Evolutionary conservation across 176 grass and related monocot genomes (phyloP).

Genomic region (Triticum monococcum): DNA sequence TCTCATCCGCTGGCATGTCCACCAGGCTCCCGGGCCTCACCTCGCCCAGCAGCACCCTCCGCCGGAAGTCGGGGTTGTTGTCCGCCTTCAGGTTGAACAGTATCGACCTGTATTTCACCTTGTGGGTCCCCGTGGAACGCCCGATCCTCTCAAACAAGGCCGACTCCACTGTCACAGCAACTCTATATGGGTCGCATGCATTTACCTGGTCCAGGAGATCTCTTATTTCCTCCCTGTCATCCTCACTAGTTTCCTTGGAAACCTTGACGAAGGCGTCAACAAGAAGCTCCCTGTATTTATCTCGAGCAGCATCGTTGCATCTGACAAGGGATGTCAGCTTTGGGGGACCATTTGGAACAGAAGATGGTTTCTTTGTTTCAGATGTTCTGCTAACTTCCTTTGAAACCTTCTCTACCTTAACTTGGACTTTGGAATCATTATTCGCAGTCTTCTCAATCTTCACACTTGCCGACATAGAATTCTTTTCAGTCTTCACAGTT

Average conservation of each 20-base stretch:
- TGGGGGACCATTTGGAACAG: conserved; percentile 31
- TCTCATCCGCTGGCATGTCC: conserved; percentile 56
- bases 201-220: conserved; percentile 68
- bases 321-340: conserved; percentile 63
- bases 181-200: conserved; percentile 67
- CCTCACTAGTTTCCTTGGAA: conserved; percentile 57
- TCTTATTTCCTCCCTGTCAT: conserved; percentile 62
- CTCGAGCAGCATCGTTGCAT: conserved; percentile 65
- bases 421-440: conserved; percentile 38
- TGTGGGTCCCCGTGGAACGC: conserved; percentile 58
- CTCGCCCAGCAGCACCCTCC: conserved; percentile 62
- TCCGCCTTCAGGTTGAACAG: conserved; percentile 81
- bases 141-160: conserved; percentile 73
- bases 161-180: conserved; percentile 72
- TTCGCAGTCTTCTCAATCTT: conserved; percentile 35
- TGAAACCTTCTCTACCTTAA: conserved; percentile 40
- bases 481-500: conserved; percentile 37
- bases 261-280: conserved; percentile 78
- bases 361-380: conserved; percentile 41
- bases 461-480: conserved; percentile 6
- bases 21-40: conserved; percentile 53
- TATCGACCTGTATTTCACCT: conserved; percentile 81
- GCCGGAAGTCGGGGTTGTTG: conserved; percentile 79
- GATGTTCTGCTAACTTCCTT: conserved; percentile 34
- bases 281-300: conserved; percentile 72